These are phyloP conservation scores for Lyophyllum atratum DNA, from an alignment of 768 basidiomycete genomes.

Conservation along the genomic window DNA sequence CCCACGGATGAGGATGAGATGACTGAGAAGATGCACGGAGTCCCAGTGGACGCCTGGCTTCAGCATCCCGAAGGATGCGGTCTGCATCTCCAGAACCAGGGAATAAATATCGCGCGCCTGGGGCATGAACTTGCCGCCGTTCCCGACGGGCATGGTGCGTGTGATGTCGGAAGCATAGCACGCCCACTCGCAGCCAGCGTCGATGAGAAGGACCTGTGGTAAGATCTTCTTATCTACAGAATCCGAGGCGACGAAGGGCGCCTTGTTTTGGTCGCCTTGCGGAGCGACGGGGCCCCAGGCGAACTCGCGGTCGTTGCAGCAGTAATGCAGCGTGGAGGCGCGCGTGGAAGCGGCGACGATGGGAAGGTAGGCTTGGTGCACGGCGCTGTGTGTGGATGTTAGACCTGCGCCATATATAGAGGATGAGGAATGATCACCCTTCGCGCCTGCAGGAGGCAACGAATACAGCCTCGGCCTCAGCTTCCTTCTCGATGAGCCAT, in stretches of 20 bases:
- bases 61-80: slow-evolving; percentile 69
- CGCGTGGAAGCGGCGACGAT: slow-evolving; percentile 88
- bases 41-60: slow-evolving; percentile 91
- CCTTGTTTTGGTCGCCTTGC: slow-evolving; percentile 56
- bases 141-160: slow-evolving; percentile 91
- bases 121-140: slow-evolving; percentile 84
- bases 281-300: slow-evolving; percentile 76
- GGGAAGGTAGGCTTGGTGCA: slow-evolving; percentile 89
- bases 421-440: slow-evolving; percentile 55
- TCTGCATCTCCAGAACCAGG: slow-evolving; percentile 90
- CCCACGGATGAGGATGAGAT: slow-evolving; percentile 77
- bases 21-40: slow-evolving; percentile 79
- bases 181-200: slow-evolving; percentile 91
- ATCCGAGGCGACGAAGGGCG: slow-evolving; percentile 47
- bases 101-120: slow-evolving; percentile 84
- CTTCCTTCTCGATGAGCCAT: slow-evolving; percentile 91
- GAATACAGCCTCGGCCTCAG: slow-evolving; percentile 93
- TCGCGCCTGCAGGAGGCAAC: slow-evolving; percentile 87
- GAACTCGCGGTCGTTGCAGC: slow-evolving; percentile 88
- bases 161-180: slow-evolving; percentile 58
- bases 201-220: slow-evolving; percentile 84
- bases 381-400: slow-evolving; percentile 48
- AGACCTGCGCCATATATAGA: neutral
- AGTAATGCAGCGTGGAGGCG: slow-evolving; percentile 92
- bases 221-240: slow-evolving; percentile 37